phyloP scores from a whole-genome alignment of 805 yeast species.

The Torulaspora delbrueckii region DNA sequence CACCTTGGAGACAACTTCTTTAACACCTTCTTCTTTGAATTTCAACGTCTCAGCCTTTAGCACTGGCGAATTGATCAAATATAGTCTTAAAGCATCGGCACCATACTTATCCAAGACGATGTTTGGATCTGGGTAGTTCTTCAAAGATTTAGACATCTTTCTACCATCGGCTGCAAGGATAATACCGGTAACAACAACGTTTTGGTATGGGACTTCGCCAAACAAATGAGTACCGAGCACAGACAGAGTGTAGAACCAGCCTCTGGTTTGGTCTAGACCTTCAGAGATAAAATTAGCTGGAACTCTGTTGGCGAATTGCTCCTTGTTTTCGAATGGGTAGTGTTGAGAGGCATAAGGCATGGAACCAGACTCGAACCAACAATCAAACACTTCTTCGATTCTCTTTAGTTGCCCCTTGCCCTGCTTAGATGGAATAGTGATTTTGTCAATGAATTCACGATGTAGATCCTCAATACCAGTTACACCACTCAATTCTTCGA shows the following conservation, averaged over 20 bases:
- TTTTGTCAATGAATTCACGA: conserved; percentile 85
- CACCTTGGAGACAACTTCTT: conserved; percentile 94
- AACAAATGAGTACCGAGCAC: conserved; percentile 94
- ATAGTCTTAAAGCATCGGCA: conserved; percentile 95
- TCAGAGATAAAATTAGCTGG: conserved; percentile 98
- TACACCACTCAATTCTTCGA: conserved; percentile 78
- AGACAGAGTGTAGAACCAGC: conserved; percentile 97
- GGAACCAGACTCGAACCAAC: conserved; percentile 99
- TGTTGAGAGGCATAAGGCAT: conserved; percentile 98
- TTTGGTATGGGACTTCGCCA: conserved; percentile 87
- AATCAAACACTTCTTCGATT: conserved; percentile 96
- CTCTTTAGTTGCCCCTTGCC: conserved; percentile 88
- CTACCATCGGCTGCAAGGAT: conserved; percentile 97
- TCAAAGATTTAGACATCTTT: conserved; percentile 97
- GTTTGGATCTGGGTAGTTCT: conserved; percentile 95
- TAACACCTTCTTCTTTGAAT: conserved; percentile 98
- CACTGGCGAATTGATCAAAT: conserved; percentile 95
- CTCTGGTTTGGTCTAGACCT: conserved; percentile 99
- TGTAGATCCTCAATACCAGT: conserved; percentile 82
- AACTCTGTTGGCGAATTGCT: conserved; percentile 65
- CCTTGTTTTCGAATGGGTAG: conserved; percentile 88
- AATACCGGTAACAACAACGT: conserved; percentile 93
- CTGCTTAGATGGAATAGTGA: conserved; percentile 85
- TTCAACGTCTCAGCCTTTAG: conserved; percentile 93
- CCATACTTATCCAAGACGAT: conserved; percentile 81